Conservation (phyloP, 495 filamentous ascomycete genomes). For the Bathelium albidoporum region DNA sequence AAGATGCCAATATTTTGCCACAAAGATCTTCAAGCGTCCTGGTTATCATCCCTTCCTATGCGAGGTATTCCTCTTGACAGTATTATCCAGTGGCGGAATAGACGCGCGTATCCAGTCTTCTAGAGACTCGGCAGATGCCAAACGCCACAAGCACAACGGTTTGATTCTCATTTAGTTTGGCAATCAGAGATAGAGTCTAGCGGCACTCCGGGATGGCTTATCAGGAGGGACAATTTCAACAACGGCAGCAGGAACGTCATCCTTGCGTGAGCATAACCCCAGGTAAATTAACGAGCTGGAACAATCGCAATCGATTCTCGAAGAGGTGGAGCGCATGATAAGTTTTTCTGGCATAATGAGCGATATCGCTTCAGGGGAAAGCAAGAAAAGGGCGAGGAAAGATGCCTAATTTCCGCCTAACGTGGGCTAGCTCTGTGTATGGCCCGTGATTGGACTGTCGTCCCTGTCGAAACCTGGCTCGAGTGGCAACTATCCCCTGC, state of each 20-base stretch:
- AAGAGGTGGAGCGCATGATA: neutral
- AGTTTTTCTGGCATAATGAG: neutral
- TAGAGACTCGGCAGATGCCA: neutral
- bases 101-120: neutral
- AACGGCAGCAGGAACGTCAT: neutral
- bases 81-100: neutral
- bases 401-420: neutral
- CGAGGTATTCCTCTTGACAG: too few species aligned
- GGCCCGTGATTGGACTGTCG: neutral
- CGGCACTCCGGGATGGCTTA: neutral
- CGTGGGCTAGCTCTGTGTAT: neutral
- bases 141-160: neutral
- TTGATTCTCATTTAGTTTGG: neutral
- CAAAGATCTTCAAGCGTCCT: neutral
- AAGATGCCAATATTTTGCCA: slow-evolving; percentile 3
- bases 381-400: neutral
- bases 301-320: neutral
- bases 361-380: neutral
- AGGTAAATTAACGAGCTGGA: neutral
- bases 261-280: neutral
- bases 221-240: neutral
- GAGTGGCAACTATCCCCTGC: neutral
- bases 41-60: too few species aligned
- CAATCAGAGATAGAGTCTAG: neutral
- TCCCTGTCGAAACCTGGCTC: neutral